Conservation (phyloP, 176 grass and related monocot species). For the Phragmites australis region DNA sequence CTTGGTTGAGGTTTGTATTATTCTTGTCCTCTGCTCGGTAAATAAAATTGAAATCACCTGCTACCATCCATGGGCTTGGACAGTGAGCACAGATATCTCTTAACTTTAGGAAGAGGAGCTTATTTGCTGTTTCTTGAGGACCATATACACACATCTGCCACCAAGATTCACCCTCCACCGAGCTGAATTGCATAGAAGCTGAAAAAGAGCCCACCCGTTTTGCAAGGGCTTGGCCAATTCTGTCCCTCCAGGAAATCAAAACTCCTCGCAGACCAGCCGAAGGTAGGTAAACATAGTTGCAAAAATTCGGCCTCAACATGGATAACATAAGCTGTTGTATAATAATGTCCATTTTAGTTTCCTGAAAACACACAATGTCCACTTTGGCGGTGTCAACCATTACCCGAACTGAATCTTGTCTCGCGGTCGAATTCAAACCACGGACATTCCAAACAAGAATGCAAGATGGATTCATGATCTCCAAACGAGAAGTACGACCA, state of each 20-base stretch:
- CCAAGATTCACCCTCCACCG: not conserved
- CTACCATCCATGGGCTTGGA: not conserved
- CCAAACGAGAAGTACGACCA: no score
- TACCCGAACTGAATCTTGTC: not conserved
- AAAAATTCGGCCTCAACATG: not conserved
- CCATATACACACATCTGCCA: not conserved
- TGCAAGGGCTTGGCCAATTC: not conserved
- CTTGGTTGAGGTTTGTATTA: not conserved
- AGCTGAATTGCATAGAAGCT: not conserved
- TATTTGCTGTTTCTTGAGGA: not conserved
- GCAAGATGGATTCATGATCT: no score
- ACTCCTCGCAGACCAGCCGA: not conserved
- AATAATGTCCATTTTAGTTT: not conserved
- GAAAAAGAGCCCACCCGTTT: not conserved
- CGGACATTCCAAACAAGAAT: no score
- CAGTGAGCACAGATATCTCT: not conserved
- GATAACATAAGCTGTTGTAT: accelerated
- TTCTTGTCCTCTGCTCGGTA: not conserved
- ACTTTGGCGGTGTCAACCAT: not conserved
- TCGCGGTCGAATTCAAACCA: not conserved
- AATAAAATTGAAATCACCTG: not conserved
- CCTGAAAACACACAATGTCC: not conserved
- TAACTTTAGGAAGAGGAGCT: not conserved
- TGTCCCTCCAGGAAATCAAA: not conserved
- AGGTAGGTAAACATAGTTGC: not conserved